These are phyloP conservation scores for Teunomyces barrocoloradensis DNA, from an alignment of 805 yeast species.

Conservation along the genomic window DNA sequence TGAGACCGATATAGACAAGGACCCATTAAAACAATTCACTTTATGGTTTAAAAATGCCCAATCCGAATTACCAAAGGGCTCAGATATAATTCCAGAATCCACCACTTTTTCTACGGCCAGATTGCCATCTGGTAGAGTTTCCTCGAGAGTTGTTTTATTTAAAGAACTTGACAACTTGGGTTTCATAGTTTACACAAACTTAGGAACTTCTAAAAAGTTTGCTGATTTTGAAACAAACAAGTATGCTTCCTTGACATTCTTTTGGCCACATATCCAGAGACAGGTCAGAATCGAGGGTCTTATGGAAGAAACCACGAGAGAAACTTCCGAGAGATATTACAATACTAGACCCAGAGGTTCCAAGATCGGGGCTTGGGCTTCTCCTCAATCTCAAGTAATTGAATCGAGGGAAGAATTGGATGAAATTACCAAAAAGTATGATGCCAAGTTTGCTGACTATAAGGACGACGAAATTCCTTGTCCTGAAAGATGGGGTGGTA, in stretches of 20 bases:
- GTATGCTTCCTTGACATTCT: conserved; percentile 79
- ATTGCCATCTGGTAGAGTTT: conserved; percentile 86
- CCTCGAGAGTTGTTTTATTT: conserved; percentile 78
- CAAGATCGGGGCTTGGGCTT: conserved; percentile 94
- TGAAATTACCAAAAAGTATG: conserved; percentile 42
- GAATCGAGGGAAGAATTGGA: conserved; percentile 63
- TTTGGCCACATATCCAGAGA: conserved; percentile 88
- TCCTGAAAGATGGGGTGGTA: conserved; percentile 96
- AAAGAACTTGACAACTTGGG: conserved; percentile 88
- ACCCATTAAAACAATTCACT: conserved; percentile 78
- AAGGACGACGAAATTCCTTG: conserved; percentile 70
- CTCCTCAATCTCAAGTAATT: conserved; percentile 76
- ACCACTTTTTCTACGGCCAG: conserved; percentile 85
- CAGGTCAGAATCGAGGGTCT: conserved; percentile 92
- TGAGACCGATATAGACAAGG: conserved; percentile 47
- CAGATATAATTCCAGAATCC: conserved; percentile 65
- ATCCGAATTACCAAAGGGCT: conserved; percentile 40
- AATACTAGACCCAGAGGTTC: conserved; percentile 90
- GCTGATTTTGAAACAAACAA: conserved; percentile 69
- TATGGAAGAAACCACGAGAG: conserved; percentile 69
- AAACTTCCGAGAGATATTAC: conserved; percentile 75
- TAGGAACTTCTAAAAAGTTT: conserved; percentile 84
- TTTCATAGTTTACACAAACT: conserved; percentile 84
- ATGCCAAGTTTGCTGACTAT: conserved; percentile 55
- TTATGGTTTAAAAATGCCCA: conserved; percentile 66